Base-by-base conservation (phyloP, 495 filamentous ascomycete genomes). In the Podospora pseudoanserina region DNA sequence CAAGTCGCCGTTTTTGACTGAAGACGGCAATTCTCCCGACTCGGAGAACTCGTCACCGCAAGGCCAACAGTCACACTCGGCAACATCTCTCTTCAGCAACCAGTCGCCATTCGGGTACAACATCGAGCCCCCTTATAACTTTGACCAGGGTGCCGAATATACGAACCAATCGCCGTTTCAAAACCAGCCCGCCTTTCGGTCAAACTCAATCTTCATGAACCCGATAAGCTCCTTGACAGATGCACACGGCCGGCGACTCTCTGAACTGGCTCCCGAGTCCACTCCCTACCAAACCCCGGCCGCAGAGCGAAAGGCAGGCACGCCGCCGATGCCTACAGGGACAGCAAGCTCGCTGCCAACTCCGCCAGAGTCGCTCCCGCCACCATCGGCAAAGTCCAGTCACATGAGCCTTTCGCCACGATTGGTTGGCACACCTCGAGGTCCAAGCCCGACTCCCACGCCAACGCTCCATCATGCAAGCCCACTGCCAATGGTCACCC, bases 1-100 rank as follows among this genome's bases (percentile, higher is more conserved):
- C 13, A 86, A 84, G 27, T 91, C 90, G 0, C 87, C 88, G 39
- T 84, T 86, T n/a, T 82, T 83, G 16, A 73, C 82, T 30, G 68
- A 70, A 7, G 83, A 83, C 54, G 74, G 79, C 2, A 82, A 76
- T 59, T 83, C 84, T 2, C 83, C 79, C 9, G 74, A 76, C 34
- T 79, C 80, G 15, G 79, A 81, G 2, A 20, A 72, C 9, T 75
- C 79, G 1, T 70, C 68, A 18, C 73, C 70, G 6, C 69, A 67
- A 30, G 54, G 53, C 63, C 70, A 58, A 26, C 70, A 70, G 20
- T 67, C 68, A 1, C 72, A 74, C 3, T 28, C 39, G 56, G 44
- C 68, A 39, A 61, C 63, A 13, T 61, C 69, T 16, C 60, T 76
- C 18, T 72, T 78, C 64, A 79, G 81, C 67, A 72, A 77, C 49